phyloP scores from a whole-genome alignment of 441 rosid species.

The Erysimum pusillum region DNA sequence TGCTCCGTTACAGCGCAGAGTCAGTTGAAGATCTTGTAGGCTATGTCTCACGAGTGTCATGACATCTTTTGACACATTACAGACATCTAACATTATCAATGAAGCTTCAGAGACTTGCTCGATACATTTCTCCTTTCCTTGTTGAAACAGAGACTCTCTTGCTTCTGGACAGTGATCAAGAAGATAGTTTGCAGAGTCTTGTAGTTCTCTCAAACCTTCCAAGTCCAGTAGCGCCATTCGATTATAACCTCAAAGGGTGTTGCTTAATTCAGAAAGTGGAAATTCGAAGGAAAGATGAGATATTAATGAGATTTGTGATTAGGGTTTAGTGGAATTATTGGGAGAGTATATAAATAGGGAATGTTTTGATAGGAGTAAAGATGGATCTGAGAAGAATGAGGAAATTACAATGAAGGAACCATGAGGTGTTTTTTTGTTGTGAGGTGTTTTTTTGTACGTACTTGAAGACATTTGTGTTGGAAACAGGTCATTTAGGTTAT shows the following conservation, averaged over 20 bases:
- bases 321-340: not conserved
- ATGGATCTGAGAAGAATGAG: conserved; percentile 25
- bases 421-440: not conserved
- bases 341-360: conserved; percentile 9
- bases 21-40: conserved; percentile 57
- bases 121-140: conserved; percentile 62
- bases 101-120: conserved; percentile 68
- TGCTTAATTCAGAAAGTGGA: conserved; percentile 18
- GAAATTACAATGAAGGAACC: conserved; percentile 45
- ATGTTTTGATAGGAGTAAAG: not conserved
- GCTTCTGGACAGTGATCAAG: conserved; percentile 62
- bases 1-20: conserved; percentile 53
- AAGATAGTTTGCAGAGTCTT: conserved; percentile 68
- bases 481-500: conserved; percentile 34
- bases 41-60: conserved; percentile 62
- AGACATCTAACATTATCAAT: conserved; percentile 67
- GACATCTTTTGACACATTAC: conserved; percentile 64
- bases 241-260: conserved; percentile 4
- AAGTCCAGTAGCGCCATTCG: conserved; percentile 57
- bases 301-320: conserved; percentile 6
- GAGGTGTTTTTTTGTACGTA: conserved; percentile 40
- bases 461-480: conserved; percentile 42
- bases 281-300: not conserved
- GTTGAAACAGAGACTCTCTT: conserved; percentile 54
- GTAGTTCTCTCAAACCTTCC: conserved; percentile 69